These are phyloP conservation scores for Rhizoclosmatium sp. DNA, from an alignment of 192 early-diverging fungal genomes.

Conservation along the genomic window DNA sequence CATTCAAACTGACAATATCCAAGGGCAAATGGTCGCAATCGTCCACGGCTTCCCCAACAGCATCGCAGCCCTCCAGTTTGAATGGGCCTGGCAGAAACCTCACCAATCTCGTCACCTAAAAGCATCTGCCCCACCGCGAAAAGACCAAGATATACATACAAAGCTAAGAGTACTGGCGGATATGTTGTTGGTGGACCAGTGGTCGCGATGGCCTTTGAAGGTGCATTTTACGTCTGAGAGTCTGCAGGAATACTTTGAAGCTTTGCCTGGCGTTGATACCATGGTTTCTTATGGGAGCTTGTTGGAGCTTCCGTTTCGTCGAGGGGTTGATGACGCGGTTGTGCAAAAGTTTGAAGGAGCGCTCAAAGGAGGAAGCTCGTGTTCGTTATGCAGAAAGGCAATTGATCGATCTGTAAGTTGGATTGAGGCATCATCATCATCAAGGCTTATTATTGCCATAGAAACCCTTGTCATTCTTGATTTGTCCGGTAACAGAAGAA, in stretches of 20 bases:
- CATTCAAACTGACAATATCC: background rate
- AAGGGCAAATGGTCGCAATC: constrained; percentile 56
- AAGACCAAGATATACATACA: constrained; percentile 30
- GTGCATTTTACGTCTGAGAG: constrained; percentile 8
- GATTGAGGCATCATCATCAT: background rate
- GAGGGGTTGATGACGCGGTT: background rate
- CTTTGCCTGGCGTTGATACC: constrained; percentile 13
- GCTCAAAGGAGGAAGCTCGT: background rate
- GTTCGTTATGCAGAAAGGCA: background rate
- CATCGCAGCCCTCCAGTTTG: constrained; percentile 58
- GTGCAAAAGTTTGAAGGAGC: background rate
- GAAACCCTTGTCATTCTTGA: constrained; percentile 9
- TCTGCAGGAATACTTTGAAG: constrained; percentile 19
- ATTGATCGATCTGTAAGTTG: constrained; percentile 9
- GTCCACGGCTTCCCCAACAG: constrained; percentile 59
- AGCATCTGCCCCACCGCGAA: constrained; percentile 10
- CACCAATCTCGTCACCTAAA: constrained; percentile 55
- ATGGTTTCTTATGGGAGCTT: constrained; percentile 21
- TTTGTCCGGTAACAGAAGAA: constrained; percentile 7
- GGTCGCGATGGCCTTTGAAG: constrained; percentile 41
- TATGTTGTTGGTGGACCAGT: constrained; percentile 46
- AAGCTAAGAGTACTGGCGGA: constrained; percentile 49
- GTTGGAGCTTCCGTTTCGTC: constrained; percentile 1
- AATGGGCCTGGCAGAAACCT: constrained; percentile 63
- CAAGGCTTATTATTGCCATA: background rate